Conservation (phyloP, 352 stramenopile genomes). For the Globisporangium rhizosaccharum region DNA sequence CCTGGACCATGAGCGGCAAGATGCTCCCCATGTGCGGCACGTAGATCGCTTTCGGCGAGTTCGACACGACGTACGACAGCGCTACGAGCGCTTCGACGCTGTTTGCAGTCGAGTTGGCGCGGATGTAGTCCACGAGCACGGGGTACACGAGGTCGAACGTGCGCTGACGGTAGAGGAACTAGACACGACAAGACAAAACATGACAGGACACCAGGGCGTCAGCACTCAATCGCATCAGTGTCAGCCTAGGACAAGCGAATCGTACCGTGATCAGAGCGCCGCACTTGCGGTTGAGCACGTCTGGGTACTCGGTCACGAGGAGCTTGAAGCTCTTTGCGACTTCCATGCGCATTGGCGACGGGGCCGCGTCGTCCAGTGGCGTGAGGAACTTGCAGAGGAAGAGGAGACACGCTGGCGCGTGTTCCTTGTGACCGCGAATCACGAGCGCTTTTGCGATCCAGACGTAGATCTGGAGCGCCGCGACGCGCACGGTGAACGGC, state of each 20-base stretch:
- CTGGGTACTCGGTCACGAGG: conserved; percentile 68
- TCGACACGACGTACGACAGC: conserved; percentile 74
- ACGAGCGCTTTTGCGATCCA: conserved; percentile 82
- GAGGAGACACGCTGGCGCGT: conserved; percentile 58
- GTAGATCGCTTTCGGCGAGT: conserved; percentile 78
- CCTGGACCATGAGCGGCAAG: conserved; percentile 79
- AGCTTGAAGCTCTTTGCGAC: conserved; percentile 80
- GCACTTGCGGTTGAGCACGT: conserved; percentile 83
- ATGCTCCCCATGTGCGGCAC: conserved; percentile 69
- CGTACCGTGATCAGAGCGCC: conserved; percentile 74
- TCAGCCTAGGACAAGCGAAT: not conserved
- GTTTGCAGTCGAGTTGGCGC: conserved; percentile 25
- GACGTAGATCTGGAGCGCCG: conserved; percentile 78
- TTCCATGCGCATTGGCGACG: conserved; percentile 49
- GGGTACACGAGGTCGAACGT: conserved; percentile 79
- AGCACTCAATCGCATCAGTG: not conserved
- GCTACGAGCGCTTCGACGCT: conserved; percentile 69
- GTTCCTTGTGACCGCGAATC: conserved; percentile 64
- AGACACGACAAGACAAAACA: not conserved
- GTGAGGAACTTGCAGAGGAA: conserved; percentile 75
- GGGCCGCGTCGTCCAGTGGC: conserved; percentile 15
- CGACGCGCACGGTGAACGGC: conserved; percentile 35
- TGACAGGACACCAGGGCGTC: no score
- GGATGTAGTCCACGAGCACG: conserved; percentile 59
- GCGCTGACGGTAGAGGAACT: conserved; percentile 80